Conservation (phyloP, 352 stramenopile genomes). For the Peronosclerospora sorghi region DNA sequence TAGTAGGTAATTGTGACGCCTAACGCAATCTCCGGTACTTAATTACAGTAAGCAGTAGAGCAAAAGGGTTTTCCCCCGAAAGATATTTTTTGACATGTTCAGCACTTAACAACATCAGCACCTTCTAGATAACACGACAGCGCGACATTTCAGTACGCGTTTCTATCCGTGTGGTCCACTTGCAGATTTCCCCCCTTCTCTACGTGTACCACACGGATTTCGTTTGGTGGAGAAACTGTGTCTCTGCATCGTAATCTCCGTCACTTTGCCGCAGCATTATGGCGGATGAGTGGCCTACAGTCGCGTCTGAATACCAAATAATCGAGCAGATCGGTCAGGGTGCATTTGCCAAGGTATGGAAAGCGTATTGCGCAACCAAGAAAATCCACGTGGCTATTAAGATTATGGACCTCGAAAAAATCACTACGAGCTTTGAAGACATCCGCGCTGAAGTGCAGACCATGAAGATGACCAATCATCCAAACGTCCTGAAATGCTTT, state of each 20-base stretch:
- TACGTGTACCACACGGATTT: conserved; percentile 13
- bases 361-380: conserved; percentile 86
- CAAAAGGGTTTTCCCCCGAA: too few relatives aligned
- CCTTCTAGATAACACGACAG: too few relatives aligned
- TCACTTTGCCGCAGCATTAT: conserved; percentile 23
- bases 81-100: too few relatives aligned
- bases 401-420: conserved; percentile 99
- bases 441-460: conserved; percentile 93
- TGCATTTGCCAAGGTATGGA: conserved; percentile 97
- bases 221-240: conserved; percentile 10
- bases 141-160: too few relatives aligned
- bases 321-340: conserved; percentile 89
- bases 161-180: conserved; percentile 13
- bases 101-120: too few relatives aligned
- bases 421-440: conserved; percentile 91
- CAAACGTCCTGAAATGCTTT: conserved; percentile 97
- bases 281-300: conserved; percentile 80
- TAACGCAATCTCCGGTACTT: too few relatives aligned
- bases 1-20: too few relatives aligned
- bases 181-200: conserved; percentile 10
- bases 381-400: conserved; percentile 93
- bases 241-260: conserved; percentile 11
- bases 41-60: too few relatives aligned
- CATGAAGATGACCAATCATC: conserved; percentile 98
- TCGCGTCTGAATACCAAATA: conserved; percentile 78